These are phyloP conservation scores for Fraxinus albicans DNA, from an alignment of 305 asterid genomes.

Conservation along the genomic window DNA sequence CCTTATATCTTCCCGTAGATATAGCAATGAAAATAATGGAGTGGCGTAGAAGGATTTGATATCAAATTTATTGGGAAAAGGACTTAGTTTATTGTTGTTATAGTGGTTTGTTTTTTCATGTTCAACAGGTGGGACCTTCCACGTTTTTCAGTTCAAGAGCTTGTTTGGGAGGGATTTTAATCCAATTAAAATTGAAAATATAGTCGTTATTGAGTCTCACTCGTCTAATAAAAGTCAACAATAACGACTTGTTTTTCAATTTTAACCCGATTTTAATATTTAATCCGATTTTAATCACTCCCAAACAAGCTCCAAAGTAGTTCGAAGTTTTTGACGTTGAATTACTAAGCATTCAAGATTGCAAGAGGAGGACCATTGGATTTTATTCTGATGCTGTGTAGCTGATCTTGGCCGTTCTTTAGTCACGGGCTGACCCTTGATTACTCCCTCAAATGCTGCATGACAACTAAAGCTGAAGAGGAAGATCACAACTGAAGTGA, in stretches of 20 bases:
- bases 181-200: no score
- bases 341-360: constrained; percentile 76
- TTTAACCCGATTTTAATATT: no score
- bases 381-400: constrained; percentile 86
- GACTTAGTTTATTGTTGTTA: neutral
- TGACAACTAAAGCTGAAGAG: neutral
- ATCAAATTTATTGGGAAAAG: neutral
- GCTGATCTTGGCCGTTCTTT: constrained; percentile 27
- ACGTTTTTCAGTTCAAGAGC: constrained; percentile 67
- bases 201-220: no score
- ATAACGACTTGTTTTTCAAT: no score
- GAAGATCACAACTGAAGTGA: neutral
- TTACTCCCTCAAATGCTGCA: neutral
- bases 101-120: constrained; percentile 1
- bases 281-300: no score
- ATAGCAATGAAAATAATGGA: neutral
- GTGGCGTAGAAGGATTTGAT: neutral
- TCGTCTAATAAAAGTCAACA: no score
- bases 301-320: constrained; percentile 45
- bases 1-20: neutral
- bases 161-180: no score
- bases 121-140: constrained; percentile 82
- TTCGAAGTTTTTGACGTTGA: constrained; percentile 90
- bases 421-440: neutral
- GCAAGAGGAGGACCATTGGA: constrained; percentile 84